Evolutionary conservation across 1,284 basidiomycete species (phyloP).

Genomic region (Hemileia vastatrix): DNA sequence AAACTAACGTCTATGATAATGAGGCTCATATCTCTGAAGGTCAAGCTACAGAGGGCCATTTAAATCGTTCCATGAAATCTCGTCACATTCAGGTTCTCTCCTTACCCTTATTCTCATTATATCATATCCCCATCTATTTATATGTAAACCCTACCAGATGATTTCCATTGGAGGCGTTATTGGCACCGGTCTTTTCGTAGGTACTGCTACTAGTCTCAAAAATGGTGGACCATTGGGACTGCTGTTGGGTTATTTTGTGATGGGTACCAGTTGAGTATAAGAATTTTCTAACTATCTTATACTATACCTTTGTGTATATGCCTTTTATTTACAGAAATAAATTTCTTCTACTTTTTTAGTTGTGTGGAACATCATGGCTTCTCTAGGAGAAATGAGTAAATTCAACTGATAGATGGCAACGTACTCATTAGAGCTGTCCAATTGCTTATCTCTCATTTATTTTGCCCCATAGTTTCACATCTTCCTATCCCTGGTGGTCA

Average conservation of each 20-base stretch:
- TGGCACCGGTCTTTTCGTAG: conserved; percentile 40
- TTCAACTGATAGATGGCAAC: conserved; percentile 49
- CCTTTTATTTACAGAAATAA: too few species aligned
- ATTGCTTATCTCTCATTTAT: conserved; percentile 53
- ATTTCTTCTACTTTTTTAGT: conserved; percentile 20
- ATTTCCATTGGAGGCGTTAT: conserved; percentile 21
- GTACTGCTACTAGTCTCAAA: conserved; percentile 41
- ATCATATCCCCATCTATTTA: not conserved
- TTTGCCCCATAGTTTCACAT: conserved; percentile 34
- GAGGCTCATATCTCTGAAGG: too few species aligned
- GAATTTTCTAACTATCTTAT: conserved; percentile 35
- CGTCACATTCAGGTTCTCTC: conserved; percentile 9
- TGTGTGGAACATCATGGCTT: conserved; percentile 41
- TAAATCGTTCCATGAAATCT: conserved; percentile 9
- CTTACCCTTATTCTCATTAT: not conserved
- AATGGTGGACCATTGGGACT: conserved; percentile 48
- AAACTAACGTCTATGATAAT: too few species aligned
- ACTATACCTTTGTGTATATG: conserved; percentile 44
- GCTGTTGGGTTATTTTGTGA: conserved; percentile 41
- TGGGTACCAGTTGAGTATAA: not conserved
- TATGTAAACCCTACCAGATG: not conserved
- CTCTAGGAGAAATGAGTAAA: conserved; percentile 48
- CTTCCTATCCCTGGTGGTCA: conserved; percentile 56
- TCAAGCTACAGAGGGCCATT: too few species aligned
- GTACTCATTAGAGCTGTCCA: conserved; percentile 46